Evolutionary conservation across 192 early-diverging fungal species (phyloP).

Genomic region (Diversispora epigaea): DNA sequence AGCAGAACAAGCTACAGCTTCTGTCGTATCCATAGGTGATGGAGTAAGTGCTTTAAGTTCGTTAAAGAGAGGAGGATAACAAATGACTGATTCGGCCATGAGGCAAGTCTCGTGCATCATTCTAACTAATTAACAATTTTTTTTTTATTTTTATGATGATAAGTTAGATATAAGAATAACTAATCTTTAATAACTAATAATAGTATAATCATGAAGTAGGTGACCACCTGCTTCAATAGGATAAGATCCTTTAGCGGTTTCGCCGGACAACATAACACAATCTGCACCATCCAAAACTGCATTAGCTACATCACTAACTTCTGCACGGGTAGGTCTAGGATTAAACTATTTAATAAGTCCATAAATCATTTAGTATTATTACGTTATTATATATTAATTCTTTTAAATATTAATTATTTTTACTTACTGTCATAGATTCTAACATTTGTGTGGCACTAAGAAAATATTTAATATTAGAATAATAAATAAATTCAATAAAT

Average conservation of each 20-base stretch:
- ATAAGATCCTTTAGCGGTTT: constrained; percentile 95
- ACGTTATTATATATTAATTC: too few relatives aligned
- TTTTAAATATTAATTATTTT: too few relatives aligned
- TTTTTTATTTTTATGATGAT: too few relatives aligned
- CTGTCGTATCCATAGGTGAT: constrained; percentile 79
- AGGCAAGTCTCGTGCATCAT: constrained; percentile 95
- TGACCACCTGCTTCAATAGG: constrained; percentile 69
- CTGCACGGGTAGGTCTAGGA: constrained; percentile 98
- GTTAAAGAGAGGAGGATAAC: constrained; percentile 93
- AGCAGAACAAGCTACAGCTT: constrained; percentile 90
- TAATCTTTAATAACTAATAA: too few relatives aligned
- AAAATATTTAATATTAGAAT: background rate
- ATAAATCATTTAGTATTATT: constrained; percentile 2
- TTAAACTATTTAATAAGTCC: constrained; percentile 55
- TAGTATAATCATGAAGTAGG: too few relatives aligned
- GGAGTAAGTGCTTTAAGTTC: constrained; percentile 75
- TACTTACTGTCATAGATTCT: constrained; percentile 83
- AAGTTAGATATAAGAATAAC: too few relatives aligned
- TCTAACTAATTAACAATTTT: constrained; percentile 47
- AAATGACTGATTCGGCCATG: constrained; percentile 90
- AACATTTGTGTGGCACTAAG: constrained; percentile 96
- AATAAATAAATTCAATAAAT: background rate
- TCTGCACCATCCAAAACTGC: constrained; percentile 97
- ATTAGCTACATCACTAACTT: constrained; percentile 98
- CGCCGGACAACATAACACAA: constrained; percentile 98